Evolutionary conservation across 2,329 filamentous ascomycete species (phyloP).

Genomic region (Capronia coronata): DNA sequence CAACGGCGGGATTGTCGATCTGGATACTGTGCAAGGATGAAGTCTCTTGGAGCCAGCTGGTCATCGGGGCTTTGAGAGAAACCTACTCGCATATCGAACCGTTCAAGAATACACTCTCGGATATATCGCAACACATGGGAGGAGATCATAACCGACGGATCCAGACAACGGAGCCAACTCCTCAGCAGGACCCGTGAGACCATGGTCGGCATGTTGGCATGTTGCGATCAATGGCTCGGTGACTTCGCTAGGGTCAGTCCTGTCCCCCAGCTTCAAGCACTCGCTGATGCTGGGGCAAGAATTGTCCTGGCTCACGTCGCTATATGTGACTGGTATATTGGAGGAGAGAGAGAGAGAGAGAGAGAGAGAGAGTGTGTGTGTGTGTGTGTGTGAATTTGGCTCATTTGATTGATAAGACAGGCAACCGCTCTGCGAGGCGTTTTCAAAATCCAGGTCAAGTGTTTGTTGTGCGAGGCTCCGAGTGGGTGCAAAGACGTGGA

Average conservation of each 20-base stretch:
- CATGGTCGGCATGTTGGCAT: not conserved
- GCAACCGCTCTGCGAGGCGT: not conserved
- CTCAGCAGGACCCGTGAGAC: not conserved
- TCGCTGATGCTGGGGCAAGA: not conserved
- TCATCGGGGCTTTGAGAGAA: not conserved
- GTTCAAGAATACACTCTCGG: not conserved
- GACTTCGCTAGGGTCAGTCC: conserved; percentile 2
- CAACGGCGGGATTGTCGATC: not conserved
- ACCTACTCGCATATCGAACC: not conserved
- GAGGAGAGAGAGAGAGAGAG: too few relatives aligned
- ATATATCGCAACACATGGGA: not conserved
- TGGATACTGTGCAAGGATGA: conserved; percentile 4
- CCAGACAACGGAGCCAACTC: not conserved
- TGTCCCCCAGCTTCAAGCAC: not conserved
- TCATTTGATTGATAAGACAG: not conserved
- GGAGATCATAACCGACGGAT: not conserved
- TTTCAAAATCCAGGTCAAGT: not conserved
- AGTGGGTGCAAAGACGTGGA: conserved; percentile 5
- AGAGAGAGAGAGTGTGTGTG: too few relatives aligned
- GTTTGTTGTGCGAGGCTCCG: conserved; percentile 4
- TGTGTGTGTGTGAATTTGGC: not conserved
- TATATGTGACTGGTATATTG: not conserved
- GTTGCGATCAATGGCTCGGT: conserved; percentile 2
- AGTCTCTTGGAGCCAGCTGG: not conserved
- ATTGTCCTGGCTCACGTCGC: conserved; percentile 4